These are phyloP conservation scores for Ramaria rubella DNA, from an alignment of 768 basidiomycete genomes.

Conservation along the genomic window DNA sequence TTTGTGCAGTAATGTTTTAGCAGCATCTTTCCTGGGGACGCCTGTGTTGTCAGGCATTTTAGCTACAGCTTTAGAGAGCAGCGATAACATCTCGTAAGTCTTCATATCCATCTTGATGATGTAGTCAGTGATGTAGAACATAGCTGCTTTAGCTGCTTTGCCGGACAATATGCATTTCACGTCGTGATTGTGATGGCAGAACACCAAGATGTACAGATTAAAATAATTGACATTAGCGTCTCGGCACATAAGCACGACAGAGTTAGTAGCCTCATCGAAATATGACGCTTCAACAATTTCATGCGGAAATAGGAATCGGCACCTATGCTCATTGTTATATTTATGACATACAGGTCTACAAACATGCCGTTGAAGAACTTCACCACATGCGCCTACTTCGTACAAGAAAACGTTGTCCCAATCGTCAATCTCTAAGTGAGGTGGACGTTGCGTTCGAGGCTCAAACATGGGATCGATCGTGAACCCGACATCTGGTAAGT, in stretches of 20 bases:
- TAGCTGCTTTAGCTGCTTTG: slow-evolving; percentile 32
- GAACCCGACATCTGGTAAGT: slow-evolving; percentile 23
- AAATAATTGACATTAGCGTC: slow-evolving; percentile 41
- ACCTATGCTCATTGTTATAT: slow-evolving; percentile 22
- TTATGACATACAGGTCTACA: slow-evolving; percentile 26
- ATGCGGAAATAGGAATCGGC: slow-evolving; percentile 31
- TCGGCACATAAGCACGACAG: slow-evolving; percentile 23
- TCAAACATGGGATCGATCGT: slow-evolving; percentile 16
- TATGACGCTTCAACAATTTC: slow-evolving; percentile 22
- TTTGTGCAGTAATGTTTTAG: slow-evolving; percentile 33
- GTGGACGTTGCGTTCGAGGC: slow-evolving; percentile 21
- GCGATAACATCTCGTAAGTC: slow-evolving; percentile 34
- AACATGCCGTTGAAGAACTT: slow-evolving; percentile 17
- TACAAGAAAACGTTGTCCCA: slow-evolving; percentile 13
- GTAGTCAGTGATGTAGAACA: slow-evolving; percentile 45
- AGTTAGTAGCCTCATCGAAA: slow-evolving; percentile 27
- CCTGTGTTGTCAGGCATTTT: slow-evolving; percentile 22
- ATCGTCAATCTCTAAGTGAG: slow-evolving; percentile 9
- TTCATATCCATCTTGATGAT: slow-evolving; percentile 40
- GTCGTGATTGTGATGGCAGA: slow-evolving; percentile 40
- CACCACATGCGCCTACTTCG: slow-evolving; percentile 19
- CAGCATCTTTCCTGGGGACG: slow-evolving; percentile 26
- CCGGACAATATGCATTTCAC: slow-evolving; percentile 42
- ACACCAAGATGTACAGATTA: slow-evolving; percentile 32
- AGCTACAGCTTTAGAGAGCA: slow-evolving; percentile 29